Conservation (phyloP, 805 yeast genomes). For the Spathaspora sp. region DNA sequence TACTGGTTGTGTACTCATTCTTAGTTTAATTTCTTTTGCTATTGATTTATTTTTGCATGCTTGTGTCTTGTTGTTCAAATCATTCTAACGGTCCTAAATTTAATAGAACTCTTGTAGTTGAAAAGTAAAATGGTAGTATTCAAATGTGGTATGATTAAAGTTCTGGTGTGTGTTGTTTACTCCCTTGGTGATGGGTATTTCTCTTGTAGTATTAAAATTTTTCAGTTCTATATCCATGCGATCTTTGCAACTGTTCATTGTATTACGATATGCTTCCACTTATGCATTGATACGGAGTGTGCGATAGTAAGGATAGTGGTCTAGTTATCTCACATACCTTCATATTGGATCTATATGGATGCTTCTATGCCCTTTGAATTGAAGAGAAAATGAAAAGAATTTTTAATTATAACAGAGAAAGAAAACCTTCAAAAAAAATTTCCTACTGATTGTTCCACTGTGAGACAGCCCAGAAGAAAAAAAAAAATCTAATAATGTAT, state of each 20-base stretch:
- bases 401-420: not conserved
- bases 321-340: conserved; percentile 33
- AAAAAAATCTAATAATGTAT: not conserved
- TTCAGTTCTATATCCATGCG: not conserved
- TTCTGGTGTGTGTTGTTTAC: not conserved
- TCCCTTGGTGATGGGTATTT: too few species aligned
- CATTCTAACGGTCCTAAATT: not conserved
- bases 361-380: conserved; percentile 13
- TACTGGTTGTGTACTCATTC: not conserved
- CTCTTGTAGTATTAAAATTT: not conserved
- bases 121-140: not conserved
- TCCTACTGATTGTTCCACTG: not conserved
- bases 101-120: not conserved
- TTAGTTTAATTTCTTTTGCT: not conserved
- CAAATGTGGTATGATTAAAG: not conserved
- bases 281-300: not conserved
- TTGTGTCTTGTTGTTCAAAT: not conserved
- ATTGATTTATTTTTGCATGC: not conserved
- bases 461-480: not conserved
- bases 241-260: not conserved
- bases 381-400: conserved; percentile 3
- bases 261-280: not conserved
- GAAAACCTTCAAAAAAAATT: conserved; percentile 2
- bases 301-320: not conserved
- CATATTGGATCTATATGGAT: conserved; percentile 39